Evolutionary conservation across 768 basidiomycete genomes (phyloP).

Genomic region (Cyathus striatus): DNA sequence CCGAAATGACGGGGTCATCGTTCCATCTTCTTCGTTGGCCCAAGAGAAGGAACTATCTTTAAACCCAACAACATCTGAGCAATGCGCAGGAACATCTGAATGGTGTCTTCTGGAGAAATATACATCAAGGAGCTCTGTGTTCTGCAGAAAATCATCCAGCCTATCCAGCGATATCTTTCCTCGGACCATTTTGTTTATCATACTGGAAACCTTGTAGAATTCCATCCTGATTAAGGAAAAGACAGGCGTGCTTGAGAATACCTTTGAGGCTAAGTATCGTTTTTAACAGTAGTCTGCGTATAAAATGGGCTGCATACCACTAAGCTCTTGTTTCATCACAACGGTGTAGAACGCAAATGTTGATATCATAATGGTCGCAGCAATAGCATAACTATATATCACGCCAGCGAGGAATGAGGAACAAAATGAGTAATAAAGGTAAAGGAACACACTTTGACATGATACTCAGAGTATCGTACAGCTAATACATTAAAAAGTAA

Average conservation of each 20-base stretch:
- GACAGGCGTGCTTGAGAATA: conserved; percentile 52
- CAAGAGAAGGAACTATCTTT: conserved; percentile 51
- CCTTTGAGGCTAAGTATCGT: conserved; percentile 23
- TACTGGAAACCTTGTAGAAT: conserved; percentile 28
- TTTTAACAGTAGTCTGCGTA: not conserved
- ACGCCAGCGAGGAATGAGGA: too few species aligned
- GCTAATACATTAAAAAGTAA: too few species aligned
- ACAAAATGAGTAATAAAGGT: too few species aligned
- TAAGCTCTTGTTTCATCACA: conserved; percentile 34
- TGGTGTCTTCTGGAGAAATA: conserved; percentile 20
- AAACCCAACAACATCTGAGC: conserved; percentile 39
- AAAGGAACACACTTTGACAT: too few species aligned
- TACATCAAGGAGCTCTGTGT: conserved; percentile 40
- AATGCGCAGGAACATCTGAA: conserved; percentile 11
- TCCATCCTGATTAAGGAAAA: conserved; percentile 59
- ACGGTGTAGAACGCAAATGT: conserved; percentile 56
- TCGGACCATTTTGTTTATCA: not conserved
- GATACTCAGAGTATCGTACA: too few species aligned
- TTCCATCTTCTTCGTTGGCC: conserved; percentile 28
- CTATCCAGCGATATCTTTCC: conserved; percentile 64
- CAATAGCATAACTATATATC: conserved; percentile 45
- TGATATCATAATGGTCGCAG: conserved; percentile 59
- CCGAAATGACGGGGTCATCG: conserved; percentile 41
- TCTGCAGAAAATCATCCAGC: conserved; percentile 23
- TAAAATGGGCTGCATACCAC: conserved; percentile 2